Evolutionary conservation across 2,329 filamentous ascomycete species (phyloP), one percentile per base, ranked within the genome.

Genomic region (Nothopassalora personata): DNA sequence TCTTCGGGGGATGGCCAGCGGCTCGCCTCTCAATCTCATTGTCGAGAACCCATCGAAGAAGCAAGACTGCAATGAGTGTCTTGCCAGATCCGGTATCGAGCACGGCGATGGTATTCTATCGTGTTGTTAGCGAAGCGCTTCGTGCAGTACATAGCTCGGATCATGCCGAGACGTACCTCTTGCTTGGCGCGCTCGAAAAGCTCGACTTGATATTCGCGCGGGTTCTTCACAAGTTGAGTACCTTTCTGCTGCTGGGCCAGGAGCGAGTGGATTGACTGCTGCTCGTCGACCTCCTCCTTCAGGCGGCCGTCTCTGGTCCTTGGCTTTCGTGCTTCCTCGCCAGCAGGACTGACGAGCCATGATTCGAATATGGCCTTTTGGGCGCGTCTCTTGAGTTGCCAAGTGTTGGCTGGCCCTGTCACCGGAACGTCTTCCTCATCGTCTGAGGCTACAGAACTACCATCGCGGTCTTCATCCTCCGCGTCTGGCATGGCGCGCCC

Each of bases 51-150:
- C 95, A 84, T 43, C 86, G 85, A 27, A 97, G 81, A 5, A 99
- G 80, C 2, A 97, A 81, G 0, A 90, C 91, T 0, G 94, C 92
- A 66, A 99, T 97, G n/a, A 97, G 79, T 0, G 94, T 99, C 75
- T 99, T 99, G 2, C 94, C 94, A 3, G 91, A 91, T 11, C 94
- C 91, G n/a, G 93, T 97, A 69, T 95, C 91, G 1, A 97, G 81
- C 0, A 99, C 94, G 0, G 94, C 92, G 66, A 99, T 96, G 7
- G 87, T 89, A 70, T 99, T 99, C 66, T 87, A 10, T 36, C 10
- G 10, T 36, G 23, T 23, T 23, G 23, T 23, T 23, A 23, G 23
- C 23, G 3, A 23, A 23, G 23, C 3, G 23, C 23, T 23, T 23
- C 23, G 23, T 23, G 23, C 23, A 23, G 23, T 23, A 3, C 23